Conservation (phyloP, 169 alveolate species). For the Cryptosporidium sp. region DNA sequence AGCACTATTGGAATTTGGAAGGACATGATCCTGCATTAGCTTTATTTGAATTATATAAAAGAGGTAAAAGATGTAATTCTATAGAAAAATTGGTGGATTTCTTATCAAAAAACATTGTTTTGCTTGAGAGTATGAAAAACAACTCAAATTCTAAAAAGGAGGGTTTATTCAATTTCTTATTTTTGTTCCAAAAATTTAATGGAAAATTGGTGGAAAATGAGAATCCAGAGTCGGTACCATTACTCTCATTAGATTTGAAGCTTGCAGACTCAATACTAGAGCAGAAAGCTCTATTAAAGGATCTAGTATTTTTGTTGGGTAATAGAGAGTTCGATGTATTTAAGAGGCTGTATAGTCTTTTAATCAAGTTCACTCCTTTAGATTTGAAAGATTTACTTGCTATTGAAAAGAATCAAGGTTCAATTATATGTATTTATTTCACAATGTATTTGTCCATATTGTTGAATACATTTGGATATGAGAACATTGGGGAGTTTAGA, state of each 20-base stretch:
- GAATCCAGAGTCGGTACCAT: not conserved
- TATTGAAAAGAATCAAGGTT: not conserved
- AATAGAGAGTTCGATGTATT: not conserved
- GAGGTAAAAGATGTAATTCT: conserved; percentile 1
- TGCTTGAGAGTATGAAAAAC: not conserved
- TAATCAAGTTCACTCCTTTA: conserved; percentile 41
- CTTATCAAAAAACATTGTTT: conserved; percentile 29
- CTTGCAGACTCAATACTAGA: conserved; percentile 13
- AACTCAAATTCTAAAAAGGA: not conserved
- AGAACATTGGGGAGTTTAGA: not conserved
- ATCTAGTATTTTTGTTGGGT: conserved; percentile 18
- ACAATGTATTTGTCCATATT: conserved; percentile 23
- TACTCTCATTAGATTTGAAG: conserved; percentile 27
- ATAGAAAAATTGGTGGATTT: conserved; percentile 20
- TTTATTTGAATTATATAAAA: conserved; percentile 1
- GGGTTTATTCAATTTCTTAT: conserved; percentile 21
- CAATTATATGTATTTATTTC: conserved; percentile 51
- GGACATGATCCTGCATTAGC: conserved; percentile 12
- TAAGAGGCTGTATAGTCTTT: not conserved
- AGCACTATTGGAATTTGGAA: conserved; percentile 11
- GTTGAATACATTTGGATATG: not conserved
- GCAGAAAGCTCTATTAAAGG: conserved; percentile 19
- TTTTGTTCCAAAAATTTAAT: conserved; percentile 25
- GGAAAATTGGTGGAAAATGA: not conserved
- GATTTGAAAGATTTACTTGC: conserved; percentile 17